Evolutionary conservation across 306 rosid species (phyloP).

Genomic region (Rubus idaeus): DNA sequence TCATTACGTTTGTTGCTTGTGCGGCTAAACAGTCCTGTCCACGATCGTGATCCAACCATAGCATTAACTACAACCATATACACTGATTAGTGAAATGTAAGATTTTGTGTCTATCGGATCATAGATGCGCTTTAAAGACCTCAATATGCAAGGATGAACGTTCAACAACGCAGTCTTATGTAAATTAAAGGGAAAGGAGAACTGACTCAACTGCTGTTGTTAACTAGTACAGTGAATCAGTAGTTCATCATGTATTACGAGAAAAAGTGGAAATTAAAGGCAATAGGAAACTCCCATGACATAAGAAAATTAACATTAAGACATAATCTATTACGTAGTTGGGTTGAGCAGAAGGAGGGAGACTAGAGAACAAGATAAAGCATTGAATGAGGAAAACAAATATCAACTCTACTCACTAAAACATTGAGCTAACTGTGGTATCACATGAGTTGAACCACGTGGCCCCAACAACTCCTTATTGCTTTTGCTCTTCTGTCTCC

Average conservation of each 20-base stretch:
- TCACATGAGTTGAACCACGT: constrained; percentile 70
- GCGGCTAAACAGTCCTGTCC: constrained; percentile 84
- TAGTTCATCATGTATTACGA: neutral
- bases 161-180: no score
- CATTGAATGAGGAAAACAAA: constrained; percentile 4
- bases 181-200: no score
- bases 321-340: neutral
- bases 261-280: neutral
- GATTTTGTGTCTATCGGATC: constrained; percentile 7
- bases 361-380: neutral
- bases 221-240: neutral
- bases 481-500: constrained; percentile 58
- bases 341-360: constrained; percentile 5
- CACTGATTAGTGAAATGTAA: constrained; percentile 27
- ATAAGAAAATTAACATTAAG: neutral
- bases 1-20: constrained; percentile 44
- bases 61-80: constrained; percentile 73
- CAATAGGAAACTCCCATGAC: no score
- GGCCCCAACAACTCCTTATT: constrained; percentile 70
- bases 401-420: constrained; percentile 59
- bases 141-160: neutral
- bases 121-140: neutral
- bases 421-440: constrained; percentile 80
- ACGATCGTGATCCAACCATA: constrained; percentile 92
- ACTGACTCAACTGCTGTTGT: neutral